Evolutionary conservation across 768 basidiomycete genomes (phyloP).

Genomic region (Auriculariales sp.): DNA sequence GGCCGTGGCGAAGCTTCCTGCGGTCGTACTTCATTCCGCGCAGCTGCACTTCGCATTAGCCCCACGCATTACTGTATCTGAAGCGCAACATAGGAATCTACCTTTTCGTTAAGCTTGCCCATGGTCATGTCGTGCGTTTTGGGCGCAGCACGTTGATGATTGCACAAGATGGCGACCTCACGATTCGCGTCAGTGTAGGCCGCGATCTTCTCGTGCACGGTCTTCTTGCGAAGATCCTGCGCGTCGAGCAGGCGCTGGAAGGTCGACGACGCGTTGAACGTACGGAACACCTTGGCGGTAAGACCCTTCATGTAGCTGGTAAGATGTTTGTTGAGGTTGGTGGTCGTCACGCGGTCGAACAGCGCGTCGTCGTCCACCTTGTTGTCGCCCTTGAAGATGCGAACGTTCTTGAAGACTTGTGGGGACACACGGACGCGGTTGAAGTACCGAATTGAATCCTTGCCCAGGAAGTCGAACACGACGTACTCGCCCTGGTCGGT

Average conservation of each 20-base stretch:
- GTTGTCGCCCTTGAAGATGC: slow-evolving; percentile 81
- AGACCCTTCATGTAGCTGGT: slow-evolving; percentile 91
- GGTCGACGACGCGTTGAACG: slow-evolving; percentile 93
- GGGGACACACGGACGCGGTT: slow-evolving; percentile 79
- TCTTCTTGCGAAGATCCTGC: slow-evolving; percentile 40
- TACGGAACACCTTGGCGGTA: slow-evolving; percentile 99
- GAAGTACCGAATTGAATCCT: slow-evolving; percentile 97
- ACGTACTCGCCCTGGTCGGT: slow-evolving; percentile 54
- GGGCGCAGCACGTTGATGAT: slow-evolving; percentile 91
- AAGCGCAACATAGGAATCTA: slow-evolving; percentile 26
- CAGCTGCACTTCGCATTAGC: slow-evolving; percentile 33
- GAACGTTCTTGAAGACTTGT: slow-evolving; percentile 96
- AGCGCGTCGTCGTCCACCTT: slow-evolving; percentile 79
- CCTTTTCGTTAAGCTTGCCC: slow-evolving; percentile 89
- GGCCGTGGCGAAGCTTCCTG: slow-evolving; percentile 85
- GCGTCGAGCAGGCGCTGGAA: slow-evolving; percentile 85
- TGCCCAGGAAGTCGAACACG: slow-evolving; percentile 94
- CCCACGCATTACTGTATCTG: not conserved
- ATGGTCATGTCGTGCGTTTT: slow-evolving; percentile 90
- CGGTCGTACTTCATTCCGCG: slow-evolving; percentile 88
- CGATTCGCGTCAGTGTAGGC: slow-evolving; percentile 97
- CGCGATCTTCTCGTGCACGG: slow-evolving; percentile 90
- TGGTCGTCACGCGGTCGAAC: slow-evolving; percentile 92
- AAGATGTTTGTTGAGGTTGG: slow-evolving; percentile 80
- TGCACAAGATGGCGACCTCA: slow-evolving; percentile 93